A percentile compares a stretch with the other conserved stretches of the same genome.
phyloP scores from a whole-genome alignment of 2,329 filamentous ascomycete species.

The Aspergillus sergii region DNA sequence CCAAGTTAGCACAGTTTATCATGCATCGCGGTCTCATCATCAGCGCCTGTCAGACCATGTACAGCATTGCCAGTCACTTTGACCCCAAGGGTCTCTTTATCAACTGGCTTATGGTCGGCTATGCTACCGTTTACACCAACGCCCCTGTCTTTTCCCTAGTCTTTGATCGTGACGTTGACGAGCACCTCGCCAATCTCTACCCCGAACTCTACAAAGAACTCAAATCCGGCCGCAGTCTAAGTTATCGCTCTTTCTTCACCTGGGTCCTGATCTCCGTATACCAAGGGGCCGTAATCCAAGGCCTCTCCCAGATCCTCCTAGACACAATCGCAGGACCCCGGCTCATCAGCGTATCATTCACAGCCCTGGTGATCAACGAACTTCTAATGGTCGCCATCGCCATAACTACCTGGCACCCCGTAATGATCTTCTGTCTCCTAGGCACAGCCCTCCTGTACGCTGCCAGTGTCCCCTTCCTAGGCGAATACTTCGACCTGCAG shows the following conservation, averaged over 20 bases:
- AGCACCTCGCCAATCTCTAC: constrained; percentile 89
- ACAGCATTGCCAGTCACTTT: constrained; percentile 88
- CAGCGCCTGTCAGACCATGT: constrained; percentile 94
- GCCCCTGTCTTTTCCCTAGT: constrained; percentile 90
- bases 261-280: constrained; percentile 97
- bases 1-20: constrained; percentile 96
- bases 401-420: constrained; percentile 93
- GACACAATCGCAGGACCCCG: constrained; percentile 65
- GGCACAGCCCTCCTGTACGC: constrained; percentile 82
- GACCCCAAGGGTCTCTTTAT: constrained; percentile 93
- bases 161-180: constrained; percentile 92
- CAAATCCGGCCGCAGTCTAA: constrained; percentile 82
- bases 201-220: constrained; percentile 97
- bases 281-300: constrained; percentile 93
- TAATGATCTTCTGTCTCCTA: constrained; percentile 83
- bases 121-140: constrained; percentile 95
- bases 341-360: constrained; percentile 92
- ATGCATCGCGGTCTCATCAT: constrained; percentile 97
- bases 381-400: constrained; percentile 96
- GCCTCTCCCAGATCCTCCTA: constrained; percentile 85
- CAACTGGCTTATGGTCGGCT: constrained; percentile 96
- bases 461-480: constrained; percentile 81
- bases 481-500: constrained; percentile 82
- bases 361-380: constrained; percentile 89
- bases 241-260: constrained; percentile 92